Base-by-base conservation (phyloP, 208 protist species). In the Leishmania gerbilli region DNA sequence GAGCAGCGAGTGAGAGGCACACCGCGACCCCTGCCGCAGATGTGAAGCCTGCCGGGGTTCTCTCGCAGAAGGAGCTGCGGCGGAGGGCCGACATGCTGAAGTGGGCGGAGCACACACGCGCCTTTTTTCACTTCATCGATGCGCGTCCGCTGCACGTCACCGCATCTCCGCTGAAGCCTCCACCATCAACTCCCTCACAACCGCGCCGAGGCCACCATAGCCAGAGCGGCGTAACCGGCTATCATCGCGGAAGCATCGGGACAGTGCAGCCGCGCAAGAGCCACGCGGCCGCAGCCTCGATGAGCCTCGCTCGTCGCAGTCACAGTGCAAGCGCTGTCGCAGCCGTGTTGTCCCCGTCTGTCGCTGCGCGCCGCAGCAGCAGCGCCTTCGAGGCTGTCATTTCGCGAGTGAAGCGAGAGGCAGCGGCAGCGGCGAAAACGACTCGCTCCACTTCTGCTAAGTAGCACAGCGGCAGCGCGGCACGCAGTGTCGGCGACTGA, bases 71-170 rank as follows among this genome's bases (percentile, higher is more conserved):
- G 27, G 82, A 86, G 67, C 79, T 82, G 74, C 77, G 78, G 19
- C 74, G 82, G 56, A 80, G 77, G 45, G 71, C 76, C 11, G 76
- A 84, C n/a, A 86, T 87, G 87, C 83, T 80, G 68, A 79, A 76
- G 51, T 95, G 92, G 92, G 87, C 80, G 8, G 83, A 84, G 55
- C 81, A 84, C 76, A 91, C 84, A 47, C 80, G 84, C 51, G 56
- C 77, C 19, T 96, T 96, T 71, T 96, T 96, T 79, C 76, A 87
- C 78, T 82, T 84, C 69, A 95, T 95, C 77, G 92, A 96, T 76
- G 51, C 84, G 34, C 83, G 90, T 9, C 83, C 87, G 7, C 45
- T 96, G 71, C 78, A 79, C n/a, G 47, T 93, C 9, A 85, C 87
- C 27, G 60, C 86, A 60, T 88, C 77, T 1, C 80, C 84, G 9